These are phyloP conservation scores for Lactifluus pinguis DNA, from an alignment of 768 basidiomycete species.

Conservation along the genomic window DNA sequence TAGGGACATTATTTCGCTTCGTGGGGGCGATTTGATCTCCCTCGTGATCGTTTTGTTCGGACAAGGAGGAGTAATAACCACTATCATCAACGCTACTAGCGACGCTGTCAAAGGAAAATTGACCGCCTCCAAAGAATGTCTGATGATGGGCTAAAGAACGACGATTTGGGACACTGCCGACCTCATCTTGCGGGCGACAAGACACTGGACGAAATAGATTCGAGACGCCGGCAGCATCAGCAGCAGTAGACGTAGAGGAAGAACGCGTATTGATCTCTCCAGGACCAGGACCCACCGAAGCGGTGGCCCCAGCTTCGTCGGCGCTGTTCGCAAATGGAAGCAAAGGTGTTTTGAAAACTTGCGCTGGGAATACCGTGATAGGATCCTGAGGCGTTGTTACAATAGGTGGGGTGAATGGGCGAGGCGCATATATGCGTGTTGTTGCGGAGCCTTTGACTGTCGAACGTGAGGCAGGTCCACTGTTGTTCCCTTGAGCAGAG, in stretches of 20 bases:
- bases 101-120: constrained; percentile 3
- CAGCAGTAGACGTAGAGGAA: neutral
- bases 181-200: neutral
- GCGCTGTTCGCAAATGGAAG: constrained; percentile 2
- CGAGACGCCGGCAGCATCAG: neutral
- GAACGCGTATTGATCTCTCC: neutral
- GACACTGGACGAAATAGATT: constrained; percentile 1
- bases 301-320: neutral
- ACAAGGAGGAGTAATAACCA: constrained; percentile 12
- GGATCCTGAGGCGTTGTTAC: neutral
- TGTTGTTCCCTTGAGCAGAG: neutral
- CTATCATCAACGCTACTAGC: constrained; percentile 3
- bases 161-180: neutral
- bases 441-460: neutral
- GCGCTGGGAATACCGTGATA: neutral
- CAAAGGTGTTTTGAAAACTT: constrained; percentile 9
- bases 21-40: neutral
- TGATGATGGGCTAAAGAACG: neutral
- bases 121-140: neutral
- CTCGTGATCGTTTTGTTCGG: constrained; percentile 3
- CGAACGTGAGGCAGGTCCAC: neutral
- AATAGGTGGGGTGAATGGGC: constrained; percentile 5
- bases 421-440: constrained; percentile 16
- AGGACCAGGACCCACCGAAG: neutral
- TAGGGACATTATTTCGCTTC: neutral